Percentiles rank a stretch among this genome's conserved stretches.
phyloP scores from a whole-genome alignment of 345 rosid species.

The Tarenaya hassleriana region DNA sequence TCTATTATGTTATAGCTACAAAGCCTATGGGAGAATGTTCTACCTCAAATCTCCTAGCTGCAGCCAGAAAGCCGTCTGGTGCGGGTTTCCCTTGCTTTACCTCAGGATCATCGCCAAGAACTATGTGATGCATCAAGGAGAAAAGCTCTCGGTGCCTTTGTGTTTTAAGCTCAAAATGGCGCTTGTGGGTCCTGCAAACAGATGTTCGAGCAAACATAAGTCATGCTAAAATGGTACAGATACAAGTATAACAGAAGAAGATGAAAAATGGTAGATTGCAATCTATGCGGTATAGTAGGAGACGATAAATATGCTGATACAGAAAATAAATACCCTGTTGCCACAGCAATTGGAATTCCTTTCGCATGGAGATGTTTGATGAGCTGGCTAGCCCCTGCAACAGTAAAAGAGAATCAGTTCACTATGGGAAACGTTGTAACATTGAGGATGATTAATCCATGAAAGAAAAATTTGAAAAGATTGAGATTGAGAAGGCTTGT shows the following conservation, averaged over 20 bases:
- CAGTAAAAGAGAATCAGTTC: neutral
- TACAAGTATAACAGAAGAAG: neutral
- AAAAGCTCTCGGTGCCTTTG: conserved; percentile 70
- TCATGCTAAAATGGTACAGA: neutral
- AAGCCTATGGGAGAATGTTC: neutral
- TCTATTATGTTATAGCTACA: neutral
- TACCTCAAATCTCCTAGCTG: conserved; percentile 93
- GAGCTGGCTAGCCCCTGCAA: conserved; percentile 69
- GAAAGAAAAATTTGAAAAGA: too few relatives aligned
- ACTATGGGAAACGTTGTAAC: too few relatives aligned
- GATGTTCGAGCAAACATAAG: neutral
- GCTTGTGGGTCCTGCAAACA: conserved; percentile 57
- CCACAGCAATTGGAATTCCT: conserved; percentile 69
- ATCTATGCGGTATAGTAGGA: conserved; percentile 3
- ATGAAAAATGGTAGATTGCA: neutral
- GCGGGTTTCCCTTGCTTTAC: conserved; percentile 92
- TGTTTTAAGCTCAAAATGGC: conserved; percentile 80
- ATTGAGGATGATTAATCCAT: too few relatives aligned
- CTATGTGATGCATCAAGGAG: conserved; percentile 88
- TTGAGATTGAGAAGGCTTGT: too few relatives aligned
- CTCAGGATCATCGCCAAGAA: conserved; percentile 91
- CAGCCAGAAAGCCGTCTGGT: conserved; percentile 82
- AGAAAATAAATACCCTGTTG: conserved; percentile 57
- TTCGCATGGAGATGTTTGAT: conserved; percentile 73
- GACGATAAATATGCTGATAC: conserved; percentile 8